Evolutionary conservation across 495 filamentous ascomycete genomes (phyloP).

Genomic region (Delitschia confertaspora): DNA sequence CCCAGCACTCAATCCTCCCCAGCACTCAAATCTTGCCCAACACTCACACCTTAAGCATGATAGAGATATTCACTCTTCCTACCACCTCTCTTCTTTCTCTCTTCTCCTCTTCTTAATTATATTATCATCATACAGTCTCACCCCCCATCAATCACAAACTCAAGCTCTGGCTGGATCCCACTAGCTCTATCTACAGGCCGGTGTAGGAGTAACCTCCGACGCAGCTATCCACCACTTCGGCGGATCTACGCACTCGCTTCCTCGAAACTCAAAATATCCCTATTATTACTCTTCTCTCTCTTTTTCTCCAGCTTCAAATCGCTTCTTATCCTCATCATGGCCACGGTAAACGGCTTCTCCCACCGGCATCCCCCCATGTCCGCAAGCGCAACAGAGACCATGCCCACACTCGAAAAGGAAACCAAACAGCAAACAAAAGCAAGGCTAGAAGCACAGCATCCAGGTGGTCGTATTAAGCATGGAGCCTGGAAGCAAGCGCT

Average conservation of each 20-base stretch:
- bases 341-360: constrained; percentile 14
- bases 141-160: too few relatives aligned
- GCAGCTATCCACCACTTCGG: not conserved
- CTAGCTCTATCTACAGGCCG: too few relatives aligned
- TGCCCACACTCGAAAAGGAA: too few relatives aligned
- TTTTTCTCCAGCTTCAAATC: not conserved
- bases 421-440: constrained; percentile 1
- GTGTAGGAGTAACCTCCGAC: not conserved
- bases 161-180: too few relatives aligned
- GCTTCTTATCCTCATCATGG: constrained; percentile 5
- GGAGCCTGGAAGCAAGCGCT: constrained; percentile 54
- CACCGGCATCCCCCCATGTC: constrained; percentile 21
- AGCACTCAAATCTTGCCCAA: too few relatives aligned
- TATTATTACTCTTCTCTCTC: not conserved
- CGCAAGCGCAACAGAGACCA: constrained; percentile 6
- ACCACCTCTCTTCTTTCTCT: too few relatives aligned
- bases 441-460: constrained; percentile 38
- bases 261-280: not conserved
- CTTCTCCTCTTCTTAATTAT: too few relatives aligned
- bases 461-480: constrained; percentile 60
- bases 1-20: too few relatives aligned
- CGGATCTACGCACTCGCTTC: not conserved
- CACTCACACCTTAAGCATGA: too few relatives aligned
- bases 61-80: too few relatives aligned
- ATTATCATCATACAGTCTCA: too few relatives aligned